phyloP scores from a whole-genome alignment of 352 stramenopile genomes.

The Phytophthora tentaculata region DNA sequence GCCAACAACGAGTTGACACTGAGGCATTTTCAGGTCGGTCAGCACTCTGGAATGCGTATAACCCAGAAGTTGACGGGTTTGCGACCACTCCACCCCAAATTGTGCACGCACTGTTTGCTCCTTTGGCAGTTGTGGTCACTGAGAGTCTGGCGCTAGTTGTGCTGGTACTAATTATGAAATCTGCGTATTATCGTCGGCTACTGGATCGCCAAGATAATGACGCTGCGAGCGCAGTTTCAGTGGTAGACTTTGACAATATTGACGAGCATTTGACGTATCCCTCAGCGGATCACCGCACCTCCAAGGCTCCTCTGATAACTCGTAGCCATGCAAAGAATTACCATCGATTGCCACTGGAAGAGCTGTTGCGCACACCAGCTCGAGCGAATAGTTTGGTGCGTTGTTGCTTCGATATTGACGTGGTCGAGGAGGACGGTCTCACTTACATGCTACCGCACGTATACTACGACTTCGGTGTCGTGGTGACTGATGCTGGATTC shows the following conservation, averaged over 20 bases:
- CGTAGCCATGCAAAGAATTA: slow-evolving; percentile 33
- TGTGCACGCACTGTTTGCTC: slow-evolving; percentile 40
- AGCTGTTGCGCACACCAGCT: slow-evolving; percentile 53
- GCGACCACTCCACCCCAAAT: slow-evolving; percentile 33
- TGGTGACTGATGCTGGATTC: slow-evolving; percentile 47
- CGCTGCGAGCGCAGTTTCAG: slow-evolving; percentile 12
- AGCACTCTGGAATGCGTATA: slow-evolving; percentile 56
- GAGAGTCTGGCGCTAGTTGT: slow-evolving; percentile 36
- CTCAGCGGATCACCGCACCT: slow-evolving; percentile 13
- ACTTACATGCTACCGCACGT: slow-evolving; percentile 55
- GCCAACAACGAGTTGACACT: slow-evolving; percentile 42
- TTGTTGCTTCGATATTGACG: slow-evolving; percentile 43
- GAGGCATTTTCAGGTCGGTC: slow-evolving; percentile 39
- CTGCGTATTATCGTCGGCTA: slow-evolving; percentile 16
- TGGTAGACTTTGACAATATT: slow-evolving; percentile 28
- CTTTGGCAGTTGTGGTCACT: slow-evolving; percentile 39
- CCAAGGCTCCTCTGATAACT: slow-evolving; percentile 17
- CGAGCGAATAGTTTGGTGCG: slow-evolving; percentile 60
- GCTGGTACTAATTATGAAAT: slow-evolving; percentile 30
- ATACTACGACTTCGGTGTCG: slow-evolving; percentile 67
- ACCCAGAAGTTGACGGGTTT: slow-evolving; percentile 55
- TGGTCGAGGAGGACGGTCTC: slow-evolving; percentile 39
- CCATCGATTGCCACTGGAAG: slow-evolving; percentile 54
- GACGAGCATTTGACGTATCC: slow-evolving; percentile 14
- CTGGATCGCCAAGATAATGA: slow-evolving; percentile 6